Evolutionary conservation across 805 yeast species (phyloP).

Genomic region (Teunomyces panamensis): DNA sequence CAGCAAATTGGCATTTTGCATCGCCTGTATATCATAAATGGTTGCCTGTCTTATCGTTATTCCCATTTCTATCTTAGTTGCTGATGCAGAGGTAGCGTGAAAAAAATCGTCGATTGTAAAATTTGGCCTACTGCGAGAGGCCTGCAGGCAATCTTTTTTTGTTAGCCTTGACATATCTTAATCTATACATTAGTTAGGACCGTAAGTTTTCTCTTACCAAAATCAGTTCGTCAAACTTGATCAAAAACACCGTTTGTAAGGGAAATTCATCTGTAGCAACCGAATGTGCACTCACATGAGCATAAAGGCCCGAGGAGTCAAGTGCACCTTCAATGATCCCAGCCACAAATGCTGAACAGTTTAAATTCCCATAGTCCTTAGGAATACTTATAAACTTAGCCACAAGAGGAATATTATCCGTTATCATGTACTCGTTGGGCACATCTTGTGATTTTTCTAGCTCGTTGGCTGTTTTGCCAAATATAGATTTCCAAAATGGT

Average conservation of each 20-base stretch:
- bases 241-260: slow-evolving; percentile 68
- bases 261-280: slow-evolving; percentile 61
- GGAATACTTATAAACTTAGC: slow-evolving; percentile 77
- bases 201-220: slow-evolving; percentile 52
- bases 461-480: slow-evolving; percentile 72
- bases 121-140: background rate
- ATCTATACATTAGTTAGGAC: slow-evolving; percentile 14
- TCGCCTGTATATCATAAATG: slow-evolving; percentile 81
- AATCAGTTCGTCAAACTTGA: slow-evolving; percentile 63
- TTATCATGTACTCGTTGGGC: slow-evolving; percentile 72
- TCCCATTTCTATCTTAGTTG: slow-evolving; percentile 49
- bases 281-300: slow-evolving; percentile 79
- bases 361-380: slow-evolving; percentile 70
- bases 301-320: slow-evolving; percentile 69
- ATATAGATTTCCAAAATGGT: slow-evolving; percentile 67
- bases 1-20: slow-evolving; percentile 91
- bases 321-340: slow-evolving; percentile 83
- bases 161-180: background rate
- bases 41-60: slow-evolving; percentile 88
- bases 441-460: slow-evolving; percentile 71
- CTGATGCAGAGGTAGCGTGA: background rate
- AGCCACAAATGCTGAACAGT: slow-evolving; percentile 80
- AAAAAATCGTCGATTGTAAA: slow-evolving; percentile 2
- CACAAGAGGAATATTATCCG: slow-evolving; percentile 69
- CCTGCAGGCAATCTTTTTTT: background rate